Percentiles rank a stretch among this genome's conserved stretches.
phyloP scores from a whole-genome alignment of 1,284 basidiomycete genomes.

The Peniophora sp. region DNA sequence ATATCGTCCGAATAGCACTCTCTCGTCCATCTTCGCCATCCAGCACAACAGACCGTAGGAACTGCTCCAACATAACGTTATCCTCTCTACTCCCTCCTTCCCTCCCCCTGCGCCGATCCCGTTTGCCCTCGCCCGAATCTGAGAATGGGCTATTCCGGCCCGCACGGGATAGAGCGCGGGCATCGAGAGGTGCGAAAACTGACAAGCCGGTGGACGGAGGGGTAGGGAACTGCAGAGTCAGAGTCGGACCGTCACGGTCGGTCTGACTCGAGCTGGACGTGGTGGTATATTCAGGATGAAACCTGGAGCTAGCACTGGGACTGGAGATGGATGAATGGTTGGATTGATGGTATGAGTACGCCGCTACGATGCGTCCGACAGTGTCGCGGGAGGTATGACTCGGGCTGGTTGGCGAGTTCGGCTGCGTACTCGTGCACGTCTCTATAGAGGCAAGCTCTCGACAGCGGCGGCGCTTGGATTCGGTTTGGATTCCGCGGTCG shows the following conservation, averaged over 20 bases:
- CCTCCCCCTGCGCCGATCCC: no score
- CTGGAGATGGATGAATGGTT: no score
- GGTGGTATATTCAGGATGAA: no score
- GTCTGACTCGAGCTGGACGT: no score
- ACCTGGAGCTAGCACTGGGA: no score
- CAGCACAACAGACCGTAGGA: neutral
- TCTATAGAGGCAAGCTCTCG: neutral
- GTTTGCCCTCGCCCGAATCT: no score
- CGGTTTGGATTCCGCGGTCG: neutral
- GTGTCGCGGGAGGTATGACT: neutral
- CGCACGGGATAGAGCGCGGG: neutral
- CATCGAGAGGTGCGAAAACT: neutral
- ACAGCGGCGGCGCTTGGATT: neutral
- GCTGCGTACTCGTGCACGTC: neutral
- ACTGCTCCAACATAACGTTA: slow-evolving; percentile 1
- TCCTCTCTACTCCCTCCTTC: neutral
- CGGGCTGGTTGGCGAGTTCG: neutral
- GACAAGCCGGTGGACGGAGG: neutral
- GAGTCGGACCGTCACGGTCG: no score
- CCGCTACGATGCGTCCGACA: neutral
- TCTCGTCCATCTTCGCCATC: neutral
- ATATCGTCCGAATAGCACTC: neutral
- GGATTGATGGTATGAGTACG: neutral
- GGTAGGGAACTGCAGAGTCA: neutral
- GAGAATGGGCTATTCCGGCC: no score